Conservation (phyloP, 768 basidiomycete species). For the Pleurotus tuber-regium region DNA sequence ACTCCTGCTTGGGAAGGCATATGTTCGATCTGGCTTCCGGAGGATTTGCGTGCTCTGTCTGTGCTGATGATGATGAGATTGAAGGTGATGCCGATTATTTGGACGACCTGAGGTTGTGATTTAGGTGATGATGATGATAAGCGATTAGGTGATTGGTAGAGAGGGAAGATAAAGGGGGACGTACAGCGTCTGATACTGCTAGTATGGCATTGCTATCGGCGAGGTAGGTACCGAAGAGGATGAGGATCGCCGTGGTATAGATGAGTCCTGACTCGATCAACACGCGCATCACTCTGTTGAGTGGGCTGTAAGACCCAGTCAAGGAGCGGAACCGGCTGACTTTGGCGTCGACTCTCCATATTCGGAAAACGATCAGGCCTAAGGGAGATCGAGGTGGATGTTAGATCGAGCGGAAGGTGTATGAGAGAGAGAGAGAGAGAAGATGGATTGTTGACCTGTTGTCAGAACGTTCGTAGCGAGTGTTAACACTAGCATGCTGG, state of each 20-base stretch:
- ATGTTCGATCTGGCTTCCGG: neutral
- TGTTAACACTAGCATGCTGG: conserved; percentile 33
- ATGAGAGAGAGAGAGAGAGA: neutral
- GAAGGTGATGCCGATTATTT: conserved; percentile 39
- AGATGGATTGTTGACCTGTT: conserved; percentile 29
- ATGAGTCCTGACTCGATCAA: conserved; percentile 39
- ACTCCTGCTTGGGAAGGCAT: neutral
- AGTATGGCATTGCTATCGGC: conserved; percentile 34
- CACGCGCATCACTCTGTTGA: conserved; percentile 27
- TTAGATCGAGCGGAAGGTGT: too few relatives aligned
- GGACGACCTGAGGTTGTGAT: conserved; percentile 29
- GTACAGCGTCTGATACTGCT: conserved; percentile 36
- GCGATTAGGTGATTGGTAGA: neutral
- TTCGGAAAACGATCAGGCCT: conserved; percentile 36
- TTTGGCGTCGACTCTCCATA: conserved; percentile 31
- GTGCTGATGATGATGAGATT: conserved; percentile 29
- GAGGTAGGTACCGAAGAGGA: conserved; percentile 34
- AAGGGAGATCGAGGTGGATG: neutral
- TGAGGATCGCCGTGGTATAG: conserved; percentile 32
- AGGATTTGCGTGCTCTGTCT: conserved; percentile 19
- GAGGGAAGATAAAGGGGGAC: conserved; percentile 11
- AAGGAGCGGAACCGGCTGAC: conserved; percentile 21
- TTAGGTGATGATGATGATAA: neutral
- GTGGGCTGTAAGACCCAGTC: conserved; percentile 18
- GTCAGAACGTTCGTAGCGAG: conserved; percentile 34